These are phyloP conservation scores for Alternaria consortialis DNA, from an alignment of 2,329 filamentous ascomycete species.

Conservation along the genomic window DNA sequence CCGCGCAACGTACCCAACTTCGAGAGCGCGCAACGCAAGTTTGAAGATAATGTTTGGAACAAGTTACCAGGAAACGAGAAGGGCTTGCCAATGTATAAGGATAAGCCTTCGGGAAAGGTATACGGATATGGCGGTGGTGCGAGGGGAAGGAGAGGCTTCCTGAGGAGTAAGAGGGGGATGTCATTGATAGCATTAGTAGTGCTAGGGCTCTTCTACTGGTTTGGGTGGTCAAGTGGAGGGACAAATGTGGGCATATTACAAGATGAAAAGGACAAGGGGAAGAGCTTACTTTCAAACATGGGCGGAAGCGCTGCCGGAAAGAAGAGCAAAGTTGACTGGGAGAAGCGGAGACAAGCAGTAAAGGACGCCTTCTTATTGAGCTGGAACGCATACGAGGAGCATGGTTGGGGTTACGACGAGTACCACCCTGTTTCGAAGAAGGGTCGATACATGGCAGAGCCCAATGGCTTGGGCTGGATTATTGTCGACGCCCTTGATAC, in stretches of 20 bases:
- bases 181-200: slow-evolving; percentile 63
- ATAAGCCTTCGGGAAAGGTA: slow-evolving; percentile 80
- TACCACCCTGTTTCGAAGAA: slow-evolving; percentile 84
- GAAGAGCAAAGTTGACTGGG: slow-evolving; percentile 71
- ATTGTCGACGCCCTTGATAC: slow-evolving; percentile 97
- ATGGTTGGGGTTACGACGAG: slow-evolving; percentile 94
- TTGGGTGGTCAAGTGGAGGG: slow-evolving; percentile 60
- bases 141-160: slow-evolving; percentile 60
- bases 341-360: slow-evolving; percentile 78
- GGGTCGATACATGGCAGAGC: slow-evolving; percentile 80
- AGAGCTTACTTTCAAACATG: slow-evolving; percentile 41
- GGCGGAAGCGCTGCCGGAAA: slow-evolving; percentile 40
- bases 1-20: slow-evolving; percentile 55
- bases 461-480: slow-evolving; percentile 94
- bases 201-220: slow-evolving; percentile 72
- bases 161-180: slow-evolving; percentile 69
- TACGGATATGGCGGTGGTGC: slow-evolving; percentile 67
- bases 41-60: slow-evolving; percentile 54
- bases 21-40: slow-evolving; percentile 51
- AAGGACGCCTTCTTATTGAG: slow-evolving; percentile 90
- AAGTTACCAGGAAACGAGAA: slow-evolving; percentile 68
- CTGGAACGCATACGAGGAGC: slow-evolving; percentile 90
- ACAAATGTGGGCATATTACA: slow-evolving; percentile 42
- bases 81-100: slow-evolving; percentile 94
- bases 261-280: slow-evolving; percentile 46